Evolutionary conservation across 345 rosid species (phyloP).

Genomic region (Brassica rapa): DNA sequence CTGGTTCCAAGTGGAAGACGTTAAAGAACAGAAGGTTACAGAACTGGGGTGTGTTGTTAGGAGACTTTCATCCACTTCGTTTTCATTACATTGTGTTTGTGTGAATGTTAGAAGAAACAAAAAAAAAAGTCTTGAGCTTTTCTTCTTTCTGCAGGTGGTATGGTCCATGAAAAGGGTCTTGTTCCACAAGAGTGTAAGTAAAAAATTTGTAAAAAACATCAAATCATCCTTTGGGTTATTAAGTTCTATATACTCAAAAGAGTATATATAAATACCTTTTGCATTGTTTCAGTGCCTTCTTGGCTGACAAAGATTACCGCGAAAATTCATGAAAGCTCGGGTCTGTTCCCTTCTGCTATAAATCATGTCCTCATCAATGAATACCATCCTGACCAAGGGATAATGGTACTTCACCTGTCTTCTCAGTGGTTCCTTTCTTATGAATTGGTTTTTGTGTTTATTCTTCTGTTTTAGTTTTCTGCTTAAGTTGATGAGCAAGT

Average conservation of each 20-base stretch:
- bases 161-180: constrained; percentile 96
- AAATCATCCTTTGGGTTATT: not conserved
- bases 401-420: constrained; percentile 56
- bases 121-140: not conserved
- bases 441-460: not conserved
- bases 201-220: not conserved
- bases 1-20: constrained; percentile 78
- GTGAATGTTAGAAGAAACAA: not conserved
- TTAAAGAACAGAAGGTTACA: constrained; percentile 88
- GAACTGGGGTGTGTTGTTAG: constrained; percentile 72
- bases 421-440: not conserved
- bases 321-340: constrained; percentile 63
- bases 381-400: constrained; percentile 82
- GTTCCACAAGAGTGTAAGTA: constrained; percentile 85
- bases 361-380: constrained; percentile 93
- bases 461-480: not conserved
- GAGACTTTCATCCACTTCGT: not conserved
- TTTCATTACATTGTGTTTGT: not conserved
- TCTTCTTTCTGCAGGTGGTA: constrained; percentile 64
- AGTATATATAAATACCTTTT: not conserved
- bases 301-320: constrained; percentile 66
- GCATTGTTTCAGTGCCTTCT: constrained; percentile 65
- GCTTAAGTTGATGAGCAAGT: not conserved
- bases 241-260: not conserved
- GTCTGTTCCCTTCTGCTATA: constrained; percentile 69